Evolutionary conservation across 305 asterid genomes (phyloP).

Genomic region (Fraxinus baroniana): DNA sequence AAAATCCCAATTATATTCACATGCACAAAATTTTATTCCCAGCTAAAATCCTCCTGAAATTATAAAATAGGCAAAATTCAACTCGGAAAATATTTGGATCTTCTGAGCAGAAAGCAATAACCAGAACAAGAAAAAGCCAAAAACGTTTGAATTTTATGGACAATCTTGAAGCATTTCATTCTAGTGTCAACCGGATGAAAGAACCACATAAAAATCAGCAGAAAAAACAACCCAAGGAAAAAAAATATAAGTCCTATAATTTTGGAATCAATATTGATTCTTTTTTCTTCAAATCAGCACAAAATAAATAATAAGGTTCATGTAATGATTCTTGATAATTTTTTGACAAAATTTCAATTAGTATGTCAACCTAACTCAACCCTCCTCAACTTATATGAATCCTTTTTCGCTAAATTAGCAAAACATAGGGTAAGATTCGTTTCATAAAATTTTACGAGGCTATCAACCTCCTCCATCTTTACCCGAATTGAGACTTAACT

Average conservation of each 20-base stretch:
- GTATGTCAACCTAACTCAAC: not conserved
- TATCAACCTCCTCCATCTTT: not conserved
- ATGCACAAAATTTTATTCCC: not conserved
- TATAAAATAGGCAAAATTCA: not conserved
- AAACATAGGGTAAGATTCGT: too few relatives aligned
- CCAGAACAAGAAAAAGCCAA: not conserved
- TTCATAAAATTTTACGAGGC: not conserved
- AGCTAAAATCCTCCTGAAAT: not conserved
- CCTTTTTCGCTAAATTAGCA: too few relatives aligned
- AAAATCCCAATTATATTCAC: not conserved
- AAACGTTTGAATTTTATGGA: not conserved
- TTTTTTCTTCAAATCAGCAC: not conserved
- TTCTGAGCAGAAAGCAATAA: not conserved
- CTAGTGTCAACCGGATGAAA: not conserved
- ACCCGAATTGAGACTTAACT: not conserved
- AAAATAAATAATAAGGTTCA: too few relatives aligned
- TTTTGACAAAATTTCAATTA: too few relatives aligned
- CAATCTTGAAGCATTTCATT: not conserved
- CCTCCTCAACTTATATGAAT: not conserved
- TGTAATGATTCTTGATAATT: not conserved
- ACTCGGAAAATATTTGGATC: not conserved
- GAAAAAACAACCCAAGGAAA: not conserved
- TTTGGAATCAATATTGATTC: not conserved
- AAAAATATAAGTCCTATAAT: not conserved
- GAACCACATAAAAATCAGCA: not conserved